These are phyloP conservation scores for Mycosphaerella sp. DNA, from an alignment of 2,329 filamentous ascomycete species.

Conservation along the genomic window DNA sequence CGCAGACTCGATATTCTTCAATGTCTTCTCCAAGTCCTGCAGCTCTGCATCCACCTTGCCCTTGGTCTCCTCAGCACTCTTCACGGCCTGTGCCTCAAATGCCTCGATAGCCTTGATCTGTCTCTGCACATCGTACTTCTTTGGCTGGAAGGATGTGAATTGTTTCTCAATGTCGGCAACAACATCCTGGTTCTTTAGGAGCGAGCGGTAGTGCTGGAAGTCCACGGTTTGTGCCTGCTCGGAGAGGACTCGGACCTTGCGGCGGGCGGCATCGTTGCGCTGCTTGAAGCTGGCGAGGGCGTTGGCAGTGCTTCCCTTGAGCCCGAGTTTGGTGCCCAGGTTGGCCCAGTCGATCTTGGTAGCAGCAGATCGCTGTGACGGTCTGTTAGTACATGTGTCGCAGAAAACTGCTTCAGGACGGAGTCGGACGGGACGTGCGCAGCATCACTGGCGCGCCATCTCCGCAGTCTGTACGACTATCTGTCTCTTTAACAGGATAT, in stretches of 20 bases:
- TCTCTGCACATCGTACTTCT: conserved; percentile 83
- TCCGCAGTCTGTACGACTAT: not conserved
- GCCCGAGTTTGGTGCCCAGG: conserved; percentile 86
- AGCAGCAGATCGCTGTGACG: conserved; percentile 82
- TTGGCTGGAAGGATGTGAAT: conserved; percentile 84
- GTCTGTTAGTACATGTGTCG: conserved; percentile 22
- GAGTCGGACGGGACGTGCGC: not conserved
- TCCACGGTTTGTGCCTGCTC: conserved; percentile 83
- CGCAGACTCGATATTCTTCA: conserved; percentile 95
- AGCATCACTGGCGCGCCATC: not conserved
- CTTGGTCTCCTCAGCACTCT: conserved; percentile 97
- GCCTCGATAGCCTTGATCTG: conserved; percentile 98
- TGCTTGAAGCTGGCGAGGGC: conserved; percentile 97
- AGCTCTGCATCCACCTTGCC: conserved; percentile 91
- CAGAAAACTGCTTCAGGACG: conserved; percentile 5
- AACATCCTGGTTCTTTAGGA: conserved; percentile 93
- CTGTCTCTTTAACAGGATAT: not conserved
- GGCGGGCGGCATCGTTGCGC: conserved; percentile 97
- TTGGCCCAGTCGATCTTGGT: conserved; percentile 99
- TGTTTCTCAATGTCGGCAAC: conserved; percentile 97
- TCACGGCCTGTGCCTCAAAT: conserved; percentile 93
- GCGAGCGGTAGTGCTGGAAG: conserved; percentile 84
- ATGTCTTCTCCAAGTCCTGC: conserved; percentile 84
- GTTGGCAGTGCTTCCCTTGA: conserved; percentile 87
- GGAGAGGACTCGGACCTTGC: conserved; percentile 77